These are phyloP conservation scores for Trifolium repens DNA, from an alignment of 306 rosid species.

Conservation along the genomic window DNA sequence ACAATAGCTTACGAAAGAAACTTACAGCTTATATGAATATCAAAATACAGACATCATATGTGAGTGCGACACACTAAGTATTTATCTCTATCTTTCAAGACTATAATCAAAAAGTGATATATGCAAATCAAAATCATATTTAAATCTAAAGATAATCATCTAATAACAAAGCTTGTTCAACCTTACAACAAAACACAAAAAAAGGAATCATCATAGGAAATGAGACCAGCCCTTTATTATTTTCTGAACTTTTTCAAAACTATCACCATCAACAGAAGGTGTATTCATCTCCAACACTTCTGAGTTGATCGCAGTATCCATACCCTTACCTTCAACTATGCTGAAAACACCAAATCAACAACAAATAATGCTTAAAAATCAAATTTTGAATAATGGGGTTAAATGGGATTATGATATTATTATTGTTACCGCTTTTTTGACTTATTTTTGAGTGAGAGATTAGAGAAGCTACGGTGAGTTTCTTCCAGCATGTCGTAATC, in stretches of 20 bases:
- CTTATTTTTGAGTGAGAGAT: constrained; percentile 54
- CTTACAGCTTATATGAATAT: neutral
- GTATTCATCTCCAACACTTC: constrained; percentile 42
- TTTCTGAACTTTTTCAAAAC: constrained; percentile 49
- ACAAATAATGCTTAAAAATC: neutral
- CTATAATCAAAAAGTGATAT: too few species aligned
- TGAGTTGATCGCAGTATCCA: constrained; percentile 32
- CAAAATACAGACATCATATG: too few species aligned
- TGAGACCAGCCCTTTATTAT: constrained; percentile 55
- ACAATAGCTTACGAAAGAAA: neutral
- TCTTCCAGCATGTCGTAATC: constrained; percentile 52
- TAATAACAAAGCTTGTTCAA: constrained; percentile 19
- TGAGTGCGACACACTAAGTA: too few species aligned
- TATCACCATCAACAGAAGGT: constrained; percentile 45
- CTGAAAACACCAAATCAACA: constrained; percentile 48
- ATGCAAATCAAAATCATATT: too few species aligned
- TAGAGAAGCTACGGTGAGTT: constrained; percentile 50
- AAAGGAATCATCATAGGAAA: neutral
- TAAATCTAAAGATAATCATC: too few species aligned
- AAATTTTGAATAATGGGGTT: constrained; percentile 17
- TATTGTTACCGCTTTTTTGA: constrained; percentile 44
- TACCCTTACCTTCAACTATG: constrained; percentile 25
- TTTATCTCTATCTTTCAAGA: too few species aligned
- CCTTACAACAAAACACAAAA: neutral
- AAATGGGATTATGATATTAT: constrained; percentile 14